Base-by-base conservation (phyloP, 2,329 filamentous ascomycete genomes). In the Penicillium sp. region DNA sequence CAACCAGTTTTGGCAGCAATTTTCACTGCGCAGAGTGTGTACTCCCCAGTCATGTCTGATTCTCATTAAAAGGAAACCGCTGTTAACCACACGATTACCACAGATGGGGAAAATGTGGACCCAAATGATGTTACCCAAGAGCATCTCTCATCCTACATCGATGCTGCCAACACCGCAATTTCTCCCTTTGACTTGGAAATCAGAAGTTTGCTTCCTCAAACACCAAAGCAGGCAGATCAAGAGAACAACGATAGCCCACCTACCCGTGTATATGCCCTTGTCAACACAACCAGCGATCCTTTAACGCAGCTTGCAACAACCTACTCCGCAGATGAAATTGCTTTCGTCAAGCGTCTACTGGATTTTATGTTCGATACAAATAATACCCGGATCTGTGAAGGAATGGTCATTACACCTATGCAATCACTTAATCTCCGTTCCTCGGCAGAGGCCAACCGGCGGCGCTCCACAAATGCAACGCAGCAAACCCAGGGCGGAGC, bases 291-390 rank as follows among this genome's bases (percentile, higher is more conserved):
- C 10, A 91, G 89, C 59, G 95, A 99, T 74, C 80, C 88, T 0
- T 79, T 93, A 58, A 96, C 91, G 0, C 93, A 97, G 68, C 82
- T 97, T 39, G 91, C 93, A 2, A 98, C 95, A 0, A 86, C 85
- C 0, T 90, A 90, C 70, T 84, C 82, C 8, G 79, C 91, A 0
- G 92, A 96, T 64, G 93, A 98, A 77, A 90, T 98, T 31, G 86
- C 90, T 0, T 99, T 91, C 71, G 85, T 98, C 54, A 95, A 96
- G 75, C 83, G 95, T 9, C 74, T 97, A 3, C 83, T 99, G 1
- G 93, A 97, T 72, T 87, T 84, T 65, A 96, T 99, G 85, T 99
- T 98, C 71, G 91, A 96, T 62, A 89, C 85, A 21, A 87, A 91
- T 78, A 98, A 98, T 70, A 91, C 87, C 0, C 82, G 81, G 9